Conservation (phyloP, 306 rosid species). For the Ochetophila trinervis region DNA sequence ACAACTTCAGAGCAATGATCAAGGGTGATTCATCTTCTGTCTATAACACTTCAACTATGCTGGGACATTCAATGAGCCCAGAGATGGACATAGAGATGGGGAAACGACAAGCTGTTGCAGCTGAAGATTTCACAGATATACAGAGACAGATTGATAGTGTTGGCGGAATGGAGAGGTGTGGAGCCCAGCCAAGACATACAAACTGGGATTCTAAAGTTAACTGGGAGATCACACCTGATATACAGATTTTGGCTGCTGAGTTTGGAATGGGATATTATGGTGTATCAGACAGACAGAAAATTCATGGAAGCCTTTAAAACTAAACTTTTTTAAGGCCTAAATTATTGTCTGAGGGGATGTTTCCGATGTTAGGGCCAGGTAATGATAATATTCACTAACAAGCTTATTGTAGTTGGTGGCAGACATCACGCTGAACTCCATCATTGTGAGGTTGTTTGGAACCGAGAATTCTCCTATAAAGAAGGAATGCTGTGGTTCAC, state of each 20-base stretch:
- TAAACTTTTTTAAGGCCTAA: background rate
- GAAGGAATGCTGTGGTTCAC: slow-evolving; percentile 6
- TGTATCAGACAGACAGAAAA: slow-evolving; percentile 30
- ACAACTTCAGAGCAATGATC: slow-evolving; percentile 34
- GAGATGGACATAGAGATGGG: slow-evolving; percentile 35
- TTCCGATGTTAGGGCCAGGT: slow-evolving; percentile 18
- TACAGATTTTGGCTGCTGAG: slow-evolving; percentile 36
- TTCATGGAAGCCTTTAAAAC: slow-evolving; percentile 10
- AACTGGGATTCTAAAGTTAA: slow-evolving; percentile 34
- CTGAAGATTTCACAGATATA: slow-evolving; percentile 44
- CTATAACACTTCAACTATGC: slow-evolving; percentile 6
- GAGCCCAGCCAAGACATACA: slow-evolving; percentile 26
- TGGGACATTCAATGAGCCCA: slow-evolving; percentile 22
- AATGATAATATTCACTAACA: slow-evolving; percentile 5
- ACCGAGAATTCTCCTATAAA: background rate
- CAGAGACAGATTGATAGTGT: slow-evolving; percentile 40
- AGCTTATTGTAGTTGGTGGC: slow-evolving; percentile 11
- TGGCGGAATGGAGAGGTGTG: slow-evolving; percentile 38
- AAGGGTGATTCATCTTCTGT: slow-evolving; percentile 23
- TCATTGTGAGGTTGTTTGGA: background rate
- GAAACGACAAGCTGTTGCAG: slow-evolving; percentile 37
- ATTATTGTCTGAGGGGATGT: background rate
- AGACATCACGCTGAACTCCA: slow-evolving; percentile 21
- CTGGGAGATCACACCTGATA: slow-evolving; percentile 41
- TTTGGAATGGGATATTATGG: slow-evolving; percentile 26